phyloP scores from a whole-genome alignment of 495 filamentous ascomycete species.

The Trichocladium uniseriatum region DNA sequence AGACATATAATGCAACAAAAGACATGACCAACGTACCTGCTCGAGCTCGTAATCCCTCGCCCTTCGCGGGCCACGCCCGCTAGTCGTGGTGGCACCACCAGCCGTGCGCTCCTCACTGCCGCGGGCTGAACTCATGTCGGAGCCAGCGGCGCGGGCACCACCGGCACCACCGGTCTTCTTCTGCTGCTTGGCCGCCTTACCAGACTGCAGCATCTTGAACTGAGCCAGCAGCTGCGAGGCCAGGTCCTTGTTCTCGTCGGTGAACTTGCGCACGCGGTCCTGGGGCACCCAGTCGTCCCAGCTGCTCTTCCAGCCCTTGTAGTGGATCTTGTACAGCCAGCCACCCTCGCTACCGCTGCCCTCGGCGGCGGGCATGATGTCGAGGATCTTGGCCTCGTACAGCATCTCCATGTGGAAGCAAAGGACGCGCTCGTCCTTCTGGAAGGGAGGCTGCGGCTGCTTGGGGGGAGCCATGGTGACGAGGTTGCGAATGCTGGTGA shows the following conservation, averaged over 20 bases:
- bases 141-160: constrained; percentile 46
- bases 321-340: constrained; percentile 85
- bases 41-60: constrained; percentile 72
- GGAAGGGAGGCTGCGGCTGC: constrained; percentile 49
- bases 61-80: constrained; percentile 60
- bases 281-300: constrained; percentile 99
- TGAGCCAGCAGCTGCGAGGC: constrained; percentile 57
- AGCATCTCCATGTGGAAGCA: constrained; percentile 96
- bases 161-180: constrained; percentile 46
- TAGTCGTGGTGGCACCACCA: constrained; percentile 52
- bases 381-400: constrained; percentile 93
- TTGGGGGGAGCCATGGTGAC: constrained; percentile 32
- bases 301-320: constrained; percentile 99
- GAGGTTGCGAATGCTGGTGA: background rate
- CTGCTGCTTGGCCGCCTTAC: constrained; percentile 37
- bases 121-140: constrained; percentile 68
- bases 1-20: constrained; percentile 1
- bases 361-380: constrained; percentile 54
- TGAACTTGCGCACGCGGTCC: constrained; percentile 89
- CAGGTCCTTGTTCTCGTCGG: constrained; percentile 83
- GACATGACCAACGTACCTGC: constrained; percentile 49
- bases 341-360: constrained; percentile 70
- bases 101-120: constrained; percentile 80
- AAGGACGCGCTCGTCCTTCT: constrained; percentile 85
- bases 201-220: constrained; percentile 36